Conservation (phyloP, 768 basidiomycete species). For the Phaeolepiota aurea region DNA sequence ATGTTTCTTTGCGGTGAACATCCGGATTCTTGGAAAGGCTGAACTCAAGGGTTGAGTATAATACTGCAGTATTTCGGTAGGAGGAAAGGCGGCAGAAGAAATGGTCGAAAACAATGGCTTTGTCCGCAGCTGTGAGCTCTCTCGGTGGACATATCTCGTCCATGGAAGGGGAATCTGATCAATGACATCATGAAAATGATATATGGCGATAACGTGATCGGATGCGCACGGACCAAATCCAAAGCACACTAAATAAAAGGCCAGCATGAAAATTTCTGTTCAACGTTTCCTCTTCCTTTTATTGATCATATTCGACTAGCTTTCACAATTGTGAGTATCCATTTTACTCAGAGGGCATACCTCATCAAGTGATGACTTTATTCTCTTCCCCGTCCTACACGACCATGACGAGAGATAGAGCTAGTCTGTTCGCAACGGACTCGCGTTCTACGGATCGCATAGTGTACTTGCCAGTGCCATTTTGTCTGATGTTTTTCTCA, state of each 20-base stretch:
- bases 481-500: slow-evolving; percentile 83
- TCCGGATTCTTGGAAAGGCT: background rate
- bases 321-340: slow-evolving; percentile 7
- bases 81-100: slow-evolving; percentile 34
- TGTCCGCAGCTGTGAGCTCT: slow-evolving; percentile 25
- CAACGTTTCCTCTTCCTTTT: background rate
- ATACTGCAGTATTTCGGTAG: slow-evolving; percentile 32
- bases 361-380: slow-evolving; percentile 49
- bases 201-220: background rate
- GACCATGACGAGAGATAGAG: slow-evolving; percentile 84
- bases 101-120: slow-evolving; percentile 29
- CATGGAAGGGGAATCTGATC: slow-evolving; percentile 4
- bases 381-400: slow-evolving; percentile 92
- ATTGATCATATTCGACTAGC: background rate
- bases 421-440: slow-evolving; percentile 70
- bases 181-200: background rate
- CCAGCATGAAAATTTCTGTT: background rate
- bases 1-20: slow-evolving; percentile 15
- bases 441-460: slow-evolving; percentile 47
- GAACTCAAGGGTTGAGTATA: slow-evolving; percentile 30
- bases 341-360: slow-evolving; percentile 5
- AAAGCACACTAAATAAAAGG: background rate
- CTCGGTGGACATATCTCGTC: slow-evolving; percentile 27
- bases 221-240: background rate
- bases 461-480: slow-evolving; percentile 89